Conservation (phyloP, 192 early-diverging fungal genomes). For the Thamnidium elegans region DNA sequence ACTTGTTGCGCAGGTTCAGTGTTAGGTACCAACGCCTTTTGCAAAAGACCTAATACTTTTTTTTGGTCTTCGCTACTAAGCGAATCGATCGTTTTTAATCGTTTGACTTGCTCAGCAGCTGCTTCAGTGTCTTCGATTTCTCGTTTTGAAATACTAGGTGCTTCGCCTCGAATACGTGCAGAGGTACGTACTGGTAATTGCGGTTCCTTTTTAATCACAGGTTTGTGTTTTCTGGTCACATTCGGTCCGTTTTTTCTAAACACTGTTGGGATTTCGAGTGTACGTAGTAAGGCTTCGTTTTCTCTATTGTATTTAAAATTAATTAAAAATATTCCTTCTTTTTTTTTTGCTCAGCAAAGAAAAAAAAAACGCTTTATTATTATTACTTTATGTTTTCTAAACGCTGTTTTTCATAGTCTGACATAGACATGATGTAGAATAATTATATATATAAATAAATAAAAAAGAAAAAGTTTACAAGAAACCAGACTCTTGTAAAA, state of each 20-base stretch:
- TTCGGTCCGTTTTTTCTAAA: neutral
- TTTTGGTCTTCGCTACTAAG: slow-evolving; percentile 15
- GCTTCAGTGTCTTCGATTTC: neutral
- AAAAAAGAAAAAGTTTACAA: slow-evolving; percentile 43
- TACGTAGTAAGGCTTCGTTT: neutral
- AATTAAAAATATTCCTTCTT: neutral
- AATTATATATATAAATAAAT: neutral
- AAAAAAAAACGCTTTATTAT: neutral
- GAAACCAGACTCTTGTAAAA: slow-evolving; percentile 76
- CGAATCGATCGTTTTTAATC: neutral
- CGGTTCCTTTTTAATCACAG: slow-evolving; percentile 4
- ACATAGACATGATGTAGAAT: neutral
- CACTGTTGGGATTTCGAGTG: neutral
- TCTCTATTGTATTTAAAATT: neutral
- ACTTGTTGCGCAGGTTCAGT: neutral
- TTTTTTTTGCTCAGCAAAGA: neutral
- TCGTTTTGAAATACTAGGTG: neutral
- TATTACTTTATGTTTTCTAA: neutral
- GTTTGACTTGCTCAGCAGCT: neutral
- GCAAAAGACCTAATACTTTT: slow-evolving; percentile 10
- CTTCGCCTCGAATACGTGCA: slow-evolving; percentile 17
- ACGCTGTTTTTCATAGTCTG: neutral
- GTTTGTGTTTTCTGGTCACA: neutral
- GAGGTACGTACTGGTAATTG: slow-evolving; percentile 8
- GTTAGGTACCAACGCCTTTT: slow-evolving; percentile 3